These are phyloP conservation scores for Aspergillus avenaceus DNA, from an alignment of 495 filamentous ascomycete species.

Conservation along the genomic window DNA sequence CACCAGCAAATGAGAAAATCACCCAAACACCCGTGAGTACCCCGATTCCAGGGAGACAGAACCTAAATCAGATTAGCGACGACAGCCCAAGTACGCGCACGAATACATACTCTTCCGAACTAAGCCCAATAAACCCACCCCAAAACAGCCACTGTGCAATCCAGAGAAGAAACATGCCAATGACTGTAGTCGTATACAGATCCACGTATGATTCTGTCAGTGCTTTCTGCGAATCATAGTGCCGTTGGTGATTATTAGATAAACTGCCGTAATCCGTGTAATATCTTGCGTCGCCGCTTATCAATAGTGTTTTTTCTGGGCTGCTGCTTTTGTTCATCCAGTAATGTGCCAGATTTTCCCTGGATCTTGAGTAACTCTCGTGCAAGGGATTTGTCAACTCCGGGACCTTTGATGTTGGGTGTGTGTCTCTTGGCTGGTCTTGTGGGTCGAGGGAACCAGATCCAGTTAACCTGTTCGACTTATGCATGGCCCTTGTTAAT, in stretches of 20 bases:
- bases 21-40: constrained; percentile 9
- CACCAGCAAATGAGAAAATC: not conserved
- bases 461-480: not conserved
- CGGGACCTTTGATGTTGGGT: not conserved
- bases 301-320: not conserved
- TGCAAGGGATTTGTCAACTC: not conserved
- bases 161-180: constrained; percentile 5
- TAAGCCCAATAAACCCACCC: constrained; percentile 10
- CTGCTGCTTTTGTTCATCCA: not conserved
- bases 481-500: not conserved
- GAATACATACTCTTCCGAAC: constrained; percentile 9
- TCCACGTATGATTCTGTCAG: too few relatives aligned
- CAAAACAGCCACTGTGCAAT: constrained; percentile 11
- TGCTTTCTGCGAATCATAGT: not conserved
- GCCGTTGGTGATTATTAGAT: not conserved
- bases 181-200: not conserved
- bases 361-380: not conserved
- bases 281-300: not conserved
- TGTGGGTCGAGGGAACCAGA: not conserved
- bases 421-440: too few relatives aligned
- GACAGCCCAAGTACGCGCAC: not conserved
- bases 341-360: not conserved
- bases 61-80: constrained; percentile 10
- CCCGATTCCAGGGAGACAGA: constrained; percentile 7
- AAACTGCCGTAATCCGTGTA: constrained; percentile 3